Percentiles rank a stretch among this genome's conserved stretches.
These are phyloP conservation scores for Trichocladium uniseriatum DNA, from an alignment of 495 filamentous ascomycete species.

Conservation along the genomic window DNA sequence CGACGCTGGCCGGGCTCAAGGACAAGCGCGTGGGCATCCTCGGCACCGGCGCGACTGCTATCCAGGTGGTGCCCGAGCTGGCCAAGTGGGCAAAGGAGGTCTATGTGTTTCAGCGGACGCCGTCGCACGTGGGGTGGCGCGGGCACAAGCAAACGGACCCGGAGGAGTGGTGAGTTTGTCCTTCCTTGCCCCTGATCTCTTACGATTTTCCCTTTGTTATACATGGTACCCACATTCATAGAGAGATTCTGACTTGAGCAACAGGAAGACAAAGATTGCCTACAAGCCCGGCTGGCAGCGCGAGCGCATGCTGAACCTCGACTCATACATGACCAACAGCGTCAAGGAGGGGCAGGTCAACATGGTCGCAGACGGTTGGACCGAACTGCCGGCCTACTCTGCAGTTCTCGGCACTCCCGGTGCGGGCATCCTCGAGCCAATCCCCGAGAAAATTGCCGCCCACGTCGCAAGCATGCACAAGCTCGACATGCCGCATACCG, in stretches of 20 bases:
- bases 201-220: no score
- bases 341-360: constrained; percentile 21
- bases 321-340: constrained; percentile 20
- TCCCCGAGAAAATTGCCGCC: constrained; percentile 28
- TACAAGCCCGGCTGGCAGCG: constrained; percentile 37
- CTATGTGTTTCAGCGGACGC: constrained; percentile 49
- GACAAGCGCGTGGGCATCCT: constrained; percentile 45
- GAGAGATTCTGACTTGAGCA: no score
- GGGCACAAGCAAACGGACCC: constrained; percentile 41
- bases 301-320: constrained; percentile 30
- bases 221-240: no score
- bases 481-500: constrained; percentile 18
- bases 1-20: constrained; percentile 34
- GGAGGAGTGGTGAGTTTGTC: constrained; percentile 28
- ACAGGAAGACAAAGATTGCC: constrained; percentile 29
- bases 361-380: constrained; percentile 38
- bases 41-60: constrained; percentile 48
- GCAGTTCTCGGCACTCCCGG: constrained; percentile 23
- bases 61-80: constrained; percentile 43
- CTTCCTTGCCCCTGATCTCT: no score
- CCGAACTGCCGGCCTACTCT: constrained; percentile 20
- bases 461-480: constrained; percentile 26
- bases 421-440: constrained; percentile 17
- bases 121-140: constrained; percentile 41
- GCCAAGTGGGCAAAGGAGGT: constrained; percentile 43